Conservation (phyloP, 2,329 filamentous ascomycete genomes). For the Nemania diffusa region DNA sequence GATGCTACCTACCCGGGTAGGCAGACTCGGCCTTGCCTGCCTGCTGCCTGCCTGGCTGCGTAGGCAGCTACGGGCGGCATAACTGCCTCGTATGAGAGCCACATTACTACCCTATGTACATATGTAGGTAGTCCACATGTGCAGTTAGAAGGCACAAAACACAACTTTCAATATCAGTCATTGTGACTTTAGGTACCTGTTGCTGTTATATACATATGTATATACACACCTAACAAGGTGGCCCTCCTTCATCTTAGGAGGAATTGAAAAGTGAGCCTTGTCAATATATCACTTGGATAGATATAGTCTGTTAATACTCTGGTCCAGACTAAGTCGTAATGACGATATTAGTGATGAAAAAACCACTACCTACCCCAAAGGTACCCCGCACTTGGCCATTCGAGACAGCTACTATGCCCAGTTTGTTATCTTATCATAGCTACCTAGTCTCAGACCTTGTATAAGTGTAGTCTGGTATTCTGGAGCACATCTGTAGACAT, state of each 20-base stretch:
- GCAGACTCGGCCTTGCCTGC: neutral
- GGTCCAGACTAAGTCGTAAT: neutral
- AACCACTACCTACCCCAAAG: conserved; percentile 11
- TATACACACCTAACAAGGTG: too few species aligned
- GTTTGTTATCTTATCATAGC: conserved; percentile 24
- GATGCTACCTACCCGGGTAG: neutral
- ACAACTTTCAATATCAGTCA: too few species aligned
- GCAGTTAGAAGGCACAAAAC: neutral
- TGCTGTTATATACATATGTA: too few species aligned
- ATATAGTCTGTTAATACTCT: neutral
- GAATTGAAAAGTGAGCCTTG: too few species aligned
- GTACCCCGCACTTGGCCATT: conserved; percentile 24
- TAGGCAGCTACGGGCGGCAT: neutral
- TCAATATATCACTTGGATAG: neutral
- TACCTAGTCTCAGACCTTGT: neutral
- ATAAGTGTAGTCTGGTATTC: neutral
- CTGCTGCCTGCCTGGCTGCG: neutral
- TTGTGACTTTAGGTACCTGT: too few species aligned
- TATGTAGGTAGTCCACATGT: neutral
- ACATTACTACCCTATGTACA: neutral
- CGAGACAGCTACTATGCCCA: neutral
- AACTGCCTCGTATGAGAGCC: neutral
- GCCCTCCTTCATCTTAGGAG: too few species aligned
- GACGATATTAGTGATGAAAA: neutral
- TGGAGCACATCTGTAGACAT: neutral